Evolutionary conservation across 257 asterid species (phyloP), one percentile per base, ranked within the genome.

Genomic region (Pogostemon cablin): DNA sequence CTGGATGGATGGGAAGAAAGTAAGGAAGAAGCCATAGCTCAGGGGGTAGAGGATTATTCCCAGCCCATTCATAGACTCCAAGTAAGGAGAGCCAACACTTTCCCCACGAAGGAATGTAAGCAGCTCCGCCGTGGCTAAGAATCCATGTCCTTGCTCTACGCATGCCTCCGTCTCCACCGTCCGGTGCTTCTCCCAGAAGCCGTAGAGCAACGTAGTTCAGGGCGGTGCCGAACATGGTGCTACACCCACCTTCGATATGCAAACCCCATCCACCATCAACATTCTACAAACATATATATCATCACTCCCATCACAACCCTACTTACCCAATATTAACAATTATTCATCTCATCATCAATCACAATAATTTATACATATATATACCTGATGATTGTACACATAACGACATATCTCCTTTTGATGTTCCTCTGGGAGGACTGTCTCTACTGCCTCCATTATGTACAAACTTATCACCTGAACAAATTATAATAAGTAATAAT

Each of bases 231-330:
- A 90, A 86, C 95, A 90, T 90, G 82, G 79, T 77, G 81, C 95
- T 90, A 10, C 47, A 81, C 59, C 84, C 32, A 25, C 32, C 95
- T 81, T 88, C 91, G 44, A 88, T 83, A 66, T 90, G 93, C 83
- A 90, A 70, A 2, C 93, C 97, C 97, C 97, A 90, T 17, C 96
- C 96, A 62, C 96, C 95, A 83, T 90, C 96, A 50, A 3, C 54
- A 49, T 90, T 90, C 96, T 90, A 61, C 71, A 15, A 15, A 44
- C 3, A 7, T 7, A 6, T 0, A n/a, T 8, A n/a, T 50, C 4
- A 42, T 59, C 6, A 6, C 34, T 25, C 43, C 40, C 41, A 41
- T 70, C 65, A 69, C 2, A 37, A 62, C 46, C 46, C 32, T 25
- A 25, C 2, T 25, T 25, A 1, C 32, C 32, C 32, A 25, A 25